Conservation (phyloP, 2,329 filamentous ascomycete species). For the Ceratocystis alfenasii region DNA sequence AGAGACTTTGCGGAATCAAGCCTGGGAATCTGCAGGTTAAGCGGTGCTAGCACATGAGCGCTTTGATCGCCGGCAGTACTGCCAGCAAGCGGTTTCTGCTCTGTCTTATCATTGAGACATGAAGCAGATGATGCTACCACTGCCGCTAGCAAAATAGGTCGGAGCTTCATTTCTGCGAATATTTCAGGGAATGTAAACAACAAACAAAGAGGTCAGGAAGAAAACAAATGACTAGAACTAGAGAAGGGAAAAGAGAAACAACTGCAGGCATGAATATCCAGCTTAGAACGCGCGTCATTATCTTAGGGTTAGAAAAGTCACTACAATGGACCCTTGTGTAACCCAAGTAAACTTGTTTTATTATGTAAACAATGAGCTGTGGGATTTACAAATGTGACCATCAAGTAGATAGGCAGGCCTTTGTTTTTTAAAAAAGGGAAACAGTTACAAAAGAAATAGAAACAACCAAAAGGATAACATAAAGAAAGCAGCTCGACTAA, state of each 20-base stretch:
- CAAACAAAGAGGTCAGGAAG: too few species aligned
- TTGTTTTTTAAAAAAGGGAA: neutral
- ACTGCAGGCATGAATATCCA: too few species aligned
- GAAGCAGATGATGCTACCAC: neutral
- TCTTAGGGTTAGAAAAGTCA: neutral
- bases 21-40: too few species aligned
- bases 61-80: neutral
- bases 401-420: neutral
- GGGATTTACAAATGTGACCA: neutral
- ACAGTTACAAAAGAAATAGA: neutral
- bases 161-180: neutral
- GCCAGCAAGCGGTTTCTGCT: neutral
- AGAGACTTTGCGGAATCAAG: conserved; percentile 27
- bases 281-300: neutral
- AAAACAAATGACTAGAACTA: too few species aligned
- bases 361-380: too few species aligned
- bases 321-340: too few species aligned
- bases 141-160: neutral
- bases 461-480: neutral
- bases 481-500: neutral
- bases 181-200: neutral
- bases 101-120: neutral
- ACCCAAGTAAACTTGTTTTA: too few species aligned
- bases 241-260: too few species aligned
- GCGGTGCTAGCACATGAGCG: neutral